A percentile compares a stretch with the other conserved stretches of the same genome.
These are phyloP conservation scores for Diaporthe australafricana DNA, from an alignment of 2,329 filamentous ascomycete genomes.

Conservation along the genomic window DNA sequence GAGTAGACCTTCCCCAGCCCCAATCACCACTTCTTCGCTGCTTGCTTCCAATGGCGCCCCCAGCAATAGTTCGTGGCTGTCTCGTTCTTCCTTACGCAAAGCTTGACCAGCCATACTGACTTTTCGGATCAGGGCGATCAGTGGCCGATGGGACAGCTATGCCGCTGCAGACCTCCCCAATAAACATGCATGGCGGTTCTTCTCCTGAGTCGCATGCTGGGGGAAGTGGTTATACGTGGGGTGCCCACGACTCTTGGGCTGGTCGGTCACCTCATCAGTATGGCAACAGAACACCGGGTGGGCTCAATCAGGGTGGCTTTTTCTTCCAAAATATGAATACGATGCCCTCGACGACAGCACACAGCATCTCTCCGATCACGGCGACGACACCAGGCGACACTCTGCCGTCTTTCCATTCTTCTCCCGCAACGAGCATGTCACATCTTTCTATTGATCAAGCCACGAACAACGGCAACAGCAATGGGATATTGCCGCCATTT, in stretches of 20 bases:
- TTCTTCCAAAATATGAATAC: slow-evolving; percentile 36
- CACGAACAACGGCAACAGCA: slow-evolving; percentile 31
- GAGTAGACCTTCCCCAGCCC: slow-evolving; percentile 48
- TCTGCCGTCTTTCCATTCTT: slow-evolving; percentile 37
- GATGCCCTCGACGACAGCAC: slow-evolving; percentile 35
- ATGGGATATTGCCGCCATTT: slow-evolving; percentile 37
- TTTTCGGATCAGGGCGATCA: slow-evolving; percentile 30
- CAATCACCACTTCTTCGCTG: slow-evolving; percentile 54
- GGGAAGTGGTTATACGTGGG: slow-evolving; percentile 37
- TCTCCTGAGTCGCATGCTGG: slow-evolving; percentile 37
- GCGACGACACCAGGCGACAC: slow-evolving; percentile 37
- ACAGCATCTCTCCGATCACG: slow-evolving; percentile 36
- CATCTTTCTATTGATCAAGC: slow-evolving; percentile 37
- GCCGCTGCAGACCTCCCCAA: slow-evolving; percentile 35
- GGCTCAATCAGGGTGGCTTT: slow-evolving; percentile 32
- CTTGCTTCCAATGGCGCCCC: slow-evolving; percentile 53
- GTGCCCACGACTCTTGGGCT: slow-evolving; percentile 34
- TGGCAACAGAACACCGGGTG: slow-evolving; percentile 32
- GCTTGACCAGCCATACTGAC: slow-evolving; percentile 26
- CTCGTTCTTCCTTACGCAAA: slow-evolving; percentile 43
- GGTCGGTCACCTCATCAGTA: slow-evolving; percentile 36
- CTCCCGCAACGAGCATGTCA: slow-evolving; percentile 37
- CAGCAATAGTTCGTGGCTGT: slow-evolving; percentile 47
- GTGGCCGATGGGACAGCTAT: slow-evolving; percentile 35
- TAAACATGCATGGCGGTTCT: slow-evolving; percentile 34